Conservation (phyloP, 768 basidiomycete species). For the Tricholoma flavovirens region DNA sequence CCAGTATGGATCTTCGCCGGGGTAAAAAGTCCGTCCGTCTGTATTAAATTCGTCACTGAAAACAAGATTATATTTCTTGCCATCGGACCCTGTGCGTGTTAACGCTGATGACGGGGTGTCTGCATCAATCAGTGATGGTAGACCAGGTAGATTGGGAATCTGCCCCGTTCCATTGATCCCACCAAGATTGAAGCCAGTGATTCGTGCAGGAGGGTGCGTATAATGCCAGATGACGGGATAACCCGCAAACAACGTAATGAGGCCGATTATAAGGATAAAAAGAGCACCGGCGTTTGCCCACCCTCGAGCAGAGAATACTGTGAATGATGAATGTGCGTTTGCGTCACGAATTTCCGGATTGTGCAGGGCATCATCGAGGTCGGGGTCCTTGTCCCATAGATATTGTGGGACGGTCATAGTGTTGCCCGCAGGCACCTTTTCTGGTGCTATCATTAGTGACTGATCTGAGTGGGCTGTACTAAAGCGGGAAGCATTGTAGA, state of each 20-base stretch:
- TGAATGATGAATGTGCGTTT: slow-evolving; percentile 52
- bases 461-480: slow-evolving; percentile 44
- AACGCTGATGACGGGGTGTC: slow-evolving; percentile 61
- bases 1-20: slow-evolving; percentile 82
- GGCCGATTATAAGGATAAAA: slow-evolving; percentile 55
- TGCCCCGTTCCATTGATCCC: slow-evolving; percentile 86
- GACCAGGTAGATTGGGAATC: slow-evolving; percentile 65
- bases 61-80: slow-evolving; percentile 71
- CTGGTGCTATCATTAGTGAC: slow-evolving; percentile 25
- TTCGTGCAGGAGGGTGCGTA: slow-evolving; percentile 24
- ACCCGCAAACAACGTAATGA: slow-evolving; percentile 80
- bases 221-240: slow-evolving; percentile 76
- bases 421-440: slow-evolving; percentile 32
- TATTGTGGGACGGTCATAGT: slow-evolving; percentile 66
- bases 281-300: slow-evolving; percentile 77
- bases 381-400: slow-evolving; percentile 80
- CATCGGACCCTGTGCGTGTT: slow-evolving; percentile 66
- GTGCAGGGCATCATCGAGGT: slow-evolving; percentile 87
- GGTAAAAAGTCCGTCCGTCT: slow-evolving; percentile 62
- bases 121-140: slow-evolving; percentile 68
- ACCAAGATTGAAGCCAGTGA: slow-evolving; percentile 77
- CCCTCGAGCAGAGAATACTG: slow-evolving; percentile 76
- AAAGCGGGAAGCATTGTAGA: slow-evolving; percentile 48
- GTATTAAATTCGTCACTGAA: slow-evolving; percentile 76
- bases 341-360: slow-evolving; percentile 77